Evolutionary conservation across 345 rosid species (phyloP), one percentile per base, ranked within the genome.

Genomic region (Salix viminalis): DNA sequence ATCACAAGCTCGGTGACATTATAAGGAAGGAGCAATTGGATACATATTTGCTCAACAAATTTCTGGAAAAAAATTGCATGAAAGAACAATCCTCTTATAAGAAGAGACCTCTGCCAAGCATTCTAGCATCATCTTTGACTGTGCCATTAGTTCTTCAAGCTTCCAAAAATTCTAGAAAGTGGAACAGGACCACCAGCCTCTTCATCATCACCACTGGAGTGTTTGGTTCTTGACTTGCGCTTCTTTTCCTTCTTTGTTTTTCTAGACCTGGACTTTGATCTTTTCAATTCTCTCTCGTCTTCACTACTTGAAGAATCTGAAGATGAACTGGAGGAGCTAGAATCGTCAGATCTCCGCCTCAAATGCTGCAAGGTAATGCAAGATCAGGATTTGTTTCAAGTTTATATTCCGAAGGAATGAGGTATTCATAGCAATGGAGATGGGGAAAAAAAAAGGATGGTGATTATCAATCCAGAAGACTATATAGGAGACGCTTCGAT

Each of bases 91-190:
- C 71, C 76, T 68, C 41, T 24, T 37, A 71, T 71, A 48, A 71
- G 71, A 70, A 75, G 54, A 71, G 15, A 64, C 21, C 21, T 37
- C 36, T 65, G 75, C 58, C 37, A 62, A 3, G 70, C 71, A 56
- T 73, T 69, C 80, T 66, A 39, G 71, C 48, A 32, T 30, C 80
- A 79, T 66, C 58, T 73, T 61, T n/a, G 21, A 69, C 30, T 65
- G 77, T 19, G 64, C 70, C 19, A 30, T 84, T 71, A 91, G 80
- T 84, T 89, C 85, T 92, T 96, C 72, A 84, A 71, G 83, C 79
- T 94, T 73, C 77, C 97, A 70, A 96, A 96, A 91, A 94, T 92
- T 84, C 77, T 94, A 42, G 99, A 94, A 69, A 96, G 97, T 6
- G 96, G 96, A 21, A 96, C 91, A 18, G 97, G 98, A 44, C 97